Percentiles rank a stretch among this genome's conserved stretches.
Conservation (phyloP, 1,284 basidiomycete genomes). For the Moesziomyces aphidis region DNA sequence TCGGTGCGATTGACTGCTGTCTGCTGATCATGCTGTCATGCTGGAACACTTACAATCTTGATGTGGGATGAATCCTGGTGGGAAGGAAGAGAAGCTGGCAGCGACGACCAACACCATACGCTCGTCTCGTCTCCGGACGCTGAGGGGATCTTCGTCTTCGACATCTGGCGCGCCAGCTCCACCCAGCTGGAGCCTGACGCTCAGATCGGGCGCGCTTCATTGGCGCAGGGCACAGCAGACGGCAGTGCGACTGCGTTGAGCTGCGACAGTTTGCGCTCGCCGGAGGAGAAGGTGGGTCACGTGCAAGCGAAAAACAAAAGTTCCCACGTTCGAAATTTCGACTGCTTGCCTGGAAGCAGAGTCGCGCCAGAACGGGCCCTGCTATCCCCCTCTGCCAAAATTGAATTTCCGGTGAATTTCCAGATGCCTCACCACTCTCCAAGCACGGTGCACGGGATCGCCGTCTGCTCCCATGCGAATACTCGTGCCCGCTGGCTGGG, state of each 20-base stretch:
- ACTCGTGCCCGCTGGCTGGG: too few relatives aligned
- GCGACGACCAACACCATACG: slow-evolving; percentile 15
- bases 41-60: slow-evolving; percentile 41
- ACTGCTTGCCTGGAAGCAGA: neutral
- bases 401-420: neutral
- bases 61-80: slow-evolving; percentile 30
- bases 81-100: slow-evolving; percentile 3
- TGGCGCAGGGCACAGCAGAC: neutral
- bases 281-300: neutral
- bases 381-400: neutral
- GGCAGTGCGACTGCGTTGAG: neutral
- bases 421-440: neutral
- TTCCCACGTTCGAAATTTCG: slow-evolving; percentile 12
- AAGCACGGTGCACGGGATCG: neutral
- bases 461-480: slow-evolving; percentile 6
- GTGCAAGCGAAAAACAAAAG: slow-evolving; percentile 1
- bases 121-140: neutral
- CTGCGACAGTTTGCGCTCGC: neutral
- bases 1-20: neutral
- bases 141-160: neutral
- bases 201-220: neutral
- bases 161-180: neutral
- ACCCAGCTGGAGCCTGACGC: neutral
- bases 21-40: neutral
- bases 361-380: neutral